A percentile compares a stretch with the other conserved stretches of the same genome.
phyloP scores from a whole-genome alignment of 805 yeast species.

The Candida oleophila region DNA sequence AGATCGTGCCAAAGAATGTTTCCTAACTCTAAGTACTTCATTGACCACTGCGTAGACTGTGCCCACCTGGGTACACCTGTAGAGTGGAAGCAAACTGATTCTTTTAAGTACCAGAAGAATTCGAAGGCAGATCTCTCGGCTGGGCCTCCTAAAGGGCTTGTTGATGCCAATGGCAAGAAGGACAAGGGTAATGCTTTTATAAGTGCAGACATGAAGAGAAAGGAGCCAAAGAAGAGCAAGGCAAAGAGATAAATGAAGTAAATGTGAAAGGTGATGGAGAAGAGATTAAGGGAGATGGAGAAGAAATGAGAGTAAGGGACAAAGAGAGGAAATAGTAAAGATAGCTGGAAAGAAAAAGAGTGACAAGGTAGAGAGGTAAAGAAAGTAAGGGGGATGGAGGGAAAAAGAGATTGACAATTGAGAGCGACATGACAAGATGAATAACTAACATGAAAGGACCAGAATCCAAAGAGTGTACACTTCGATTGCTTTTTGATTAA shows the following conservation, averaged over 20 bases:
- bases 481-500: background rate
- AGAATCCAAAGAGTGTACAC: background rate
- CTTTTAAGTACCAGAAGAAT: background rate
- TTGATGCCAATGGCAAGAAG: background rate
- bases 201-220: background rate
- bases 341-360: no score
- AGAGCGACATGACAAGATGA: no score
- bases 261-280: background rate
- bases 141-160: no score
- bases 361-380: no score
- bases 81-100: constrained; percentile 18
- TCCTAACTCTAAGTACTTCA: constrained; percentile 51
- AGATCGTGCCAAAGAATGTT: constrained; percentile 61
- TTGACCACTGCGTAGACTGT: constrained; percentile 66
- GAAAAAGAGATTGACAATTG: no score
- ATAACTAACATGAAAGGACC: no score
- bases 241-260: background rate
- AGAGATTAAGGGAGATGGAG: background rate
- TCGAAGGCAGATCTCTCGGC: background rate
- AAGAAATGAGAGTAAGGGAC: no score
- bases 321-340: no score
- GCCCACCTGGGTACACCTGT: constrained; percentile 35
- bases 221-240: background rate
- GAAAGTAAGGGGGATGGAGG: no score
- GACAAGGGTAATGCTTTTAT: background rate